A percentile compares a stretch with the other conserved stretches of the same genome.
These are phyloP conservation scores for Telopea speciosissima DNA, from an alignment of 177 flowering plant genomes.

Conservation along the genomic window DNA sequence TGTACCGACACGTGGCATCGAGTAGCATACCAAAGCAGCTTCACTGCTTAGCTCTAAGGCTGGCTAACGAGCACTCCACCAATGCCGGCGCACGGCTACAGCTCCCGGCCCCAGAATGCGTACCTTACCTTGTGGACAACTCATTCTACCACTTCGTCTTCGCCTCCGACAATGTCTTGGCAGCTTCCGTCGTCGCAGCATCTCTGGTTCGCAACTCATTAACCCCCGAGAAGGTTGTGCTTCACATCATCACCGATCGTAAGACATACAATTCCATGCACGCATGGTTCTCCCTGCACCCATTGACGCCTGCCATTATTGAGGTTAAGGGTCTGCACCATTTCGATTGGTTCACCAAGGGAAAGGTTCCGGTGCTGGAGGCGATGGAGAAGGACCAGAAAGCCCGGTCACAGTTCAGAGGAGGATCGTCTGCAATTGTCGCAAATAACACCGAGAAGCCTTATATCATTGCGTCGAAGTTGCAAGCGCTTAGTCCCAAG, in stretches of 20 bases:
- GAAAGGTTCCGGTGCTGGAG: conserved; percentile 88
- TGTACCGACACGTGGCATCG: conserved; percentile 90
- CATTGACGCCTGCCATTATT: conserved; percentile 65
- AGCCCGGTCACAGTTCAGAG: conserved; percentile 72
- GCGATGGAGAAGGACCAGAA: conserved; percentile 92
- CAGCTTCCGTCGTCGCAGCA: conserved; percentile 77
- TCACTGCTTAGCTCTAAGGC: conserved; percentile 67
- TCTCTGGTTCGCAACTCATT: conserved; percentile 64
- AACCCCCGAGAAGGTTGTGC: conserved; percentile 58
- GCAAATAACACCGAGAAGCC: conserved; percentile 70
- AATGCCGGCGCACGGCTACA: conserved; percentile 89
- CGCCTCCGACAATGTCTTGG: conserved; percentile 87
- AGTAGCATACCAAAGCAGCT: conserved; percentile 97
- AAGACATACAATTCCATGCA: conserved; percentile 91
- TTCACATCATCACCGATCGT: conserved; percentile 82
- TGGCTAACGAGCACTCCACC: conserved; percentile 77
- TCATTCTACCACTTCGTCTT: conserved; percentile 80
- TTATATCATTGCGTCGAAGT: conserved; percentile 69
- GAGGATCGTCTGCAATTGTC: conserved; percentile 82
- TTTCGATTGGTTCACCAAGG: conserved; percentile 91
- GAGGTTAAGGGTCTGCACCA: conserved; percentile 94
- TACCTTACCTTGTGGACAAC: conserved; percentile 83
- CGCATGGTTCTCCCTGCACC: conserved; percentile 90
- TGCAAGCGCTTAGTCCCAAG: conserved; percentile 94
- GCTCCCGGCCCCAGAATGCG: conserved; percentile 71